A percentile compares a stretch with the other conserved stretches of the same genome.
These are phyloP conservation scores for Kwoniella mangroviensis DNA, from an alignment of 768 basidiomycete genomes.

Conservation along the genomic window DNA sequence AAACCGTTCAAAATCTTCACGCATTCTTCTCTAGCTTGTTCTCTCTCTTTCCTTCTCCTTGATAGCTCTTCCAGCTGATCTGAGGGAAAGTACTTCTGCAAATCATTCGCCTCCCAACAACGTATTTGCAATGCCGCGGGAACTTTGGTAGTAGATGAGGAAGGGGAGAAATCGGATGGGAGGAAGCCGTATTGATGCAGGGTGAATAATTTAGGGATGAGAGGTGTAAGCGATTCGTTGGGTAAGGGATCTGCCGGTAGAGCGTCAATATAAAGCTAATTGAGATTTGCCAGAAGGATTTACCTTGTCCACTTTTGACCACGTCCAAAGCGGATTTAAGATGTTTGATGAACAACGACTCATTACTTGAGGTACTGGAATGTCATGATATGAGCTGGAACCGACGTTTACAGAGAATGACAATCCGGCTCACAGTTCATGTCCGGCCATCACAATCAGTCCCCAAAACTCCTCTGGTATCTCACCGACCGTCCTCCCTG, in stretches of 20 bases:
- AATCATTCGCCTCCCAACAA: slow-evolving; percentile 46
- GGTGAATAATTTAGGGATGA: slow-evolving; percentile 41
- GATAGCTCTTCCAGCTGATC: slow-evolving; percentile 23
- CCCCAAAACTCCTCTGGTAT: slow-evolving; percentile 40
- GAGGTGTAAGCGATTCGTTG: slow-evolving; percentile 19
- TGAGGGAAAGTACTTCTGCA: slow-evolving; percentile 27
- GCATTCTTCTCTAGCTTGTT: slow-evolving; percentile 34
- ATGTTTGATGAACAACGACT: slow-evolving; percentile 34
- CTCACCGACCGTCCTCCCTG: slow-evolving; percentile 14
- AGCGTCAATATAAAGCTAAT: not conserved
- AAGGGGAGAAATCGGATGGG: slow-evolving; percentile 37
- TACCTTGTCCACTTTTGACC: slow-evolving; percentile 25
- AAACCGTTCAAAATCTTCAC: slow-evolving; percentile 34
- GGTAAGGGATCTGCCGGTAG: slow-evolving; percentile 29
- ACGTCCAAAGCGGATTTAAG: slow-evolving; percentile 31
- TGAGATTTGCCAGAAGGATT: not conserved
- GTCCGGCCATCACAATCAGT: slow-evolving; percentile 39
- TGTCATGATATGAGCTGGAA: not conserved
- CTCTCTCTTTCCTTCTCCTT: slow-evolving; percentile 26
- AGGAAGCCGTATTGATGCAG: slow-evolving; percentile 41
- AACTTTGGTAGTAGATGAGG: slow-evolving; percentile 29
- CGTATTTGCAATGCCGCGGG: slow-evolving; percentile 43
- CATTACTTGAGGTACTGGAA: slow-evolving; percentile 29
- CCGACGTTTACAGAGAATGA: not conserved
- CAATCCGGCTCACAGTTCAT: slow-evolving; percentile 40